Evolutionary conservation across 495 filamentous ascomycete species (phyloP).

Genomic region (Penicillium bialowiezense): DNA sequence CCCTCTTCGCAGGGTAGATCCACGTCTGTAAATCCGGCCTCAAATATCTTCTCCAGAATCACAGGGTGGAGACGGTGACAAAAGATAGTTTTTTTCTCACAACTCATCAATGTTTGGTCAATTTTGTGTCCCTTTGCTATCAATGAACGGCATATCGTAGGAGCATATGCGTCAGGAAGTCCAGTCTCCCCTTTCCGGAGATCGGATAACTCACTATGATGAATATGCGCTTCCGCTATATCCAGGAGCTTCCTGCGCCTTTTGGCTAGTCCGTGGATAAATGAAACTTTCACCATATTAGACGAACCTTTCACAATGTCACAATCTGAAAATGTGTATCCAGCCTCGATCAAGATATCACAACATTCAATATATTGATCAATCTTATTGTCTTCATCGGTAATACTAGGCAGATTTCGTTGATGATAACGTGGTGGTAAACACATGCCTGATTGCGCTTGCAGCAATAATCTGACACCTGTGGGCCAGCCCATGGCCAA

Average conservation of each 20-base stretch:
- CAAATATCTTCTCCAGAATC: not conserved
- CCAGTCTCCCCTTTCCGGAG: conserved; percentile 5
- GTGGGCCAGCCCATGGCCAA: not conserved
- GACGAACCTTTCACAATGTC: too few relatives aligned
- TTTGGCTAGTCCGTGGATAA: not conserved
- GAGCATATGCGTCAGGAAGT: not conserved
- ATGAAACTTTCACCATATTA: not conserved
- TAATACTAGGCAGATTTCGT: too few relatives aligned
- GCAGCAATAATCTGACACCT: not conserved
- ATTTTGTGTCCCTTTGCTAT: not conserved
- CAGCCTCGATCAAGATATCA: too few relatives aligned
- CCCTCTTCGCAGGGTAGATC: not conserved
- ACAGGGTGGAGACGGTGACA: too few relatives aligned
- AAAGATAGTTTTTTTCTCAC: too few relatives aligned
- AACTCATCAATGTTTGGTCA: not conserved
- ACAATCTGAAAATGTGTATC: too few relatives aligned
- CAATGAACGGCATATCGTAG: not conserved
- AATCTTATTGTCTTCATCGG: too few relatives aligned
- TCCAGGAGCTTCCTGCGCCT: conserved; percentile 2
- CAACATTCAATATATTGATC: too few relatives aligned
- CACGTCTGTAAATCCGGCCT: conserved; percentile 4
- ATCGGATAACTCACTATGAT: conserved; percentile 2
- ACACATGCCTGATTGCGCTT: not conserved
- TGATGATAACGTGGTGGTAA: not conserved
- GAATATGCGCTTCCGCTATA: not conserved